phyloP scores from a whole-genome alignment of 805 yeast genomes.

The Komagataella pseudopastoris region DNA sequence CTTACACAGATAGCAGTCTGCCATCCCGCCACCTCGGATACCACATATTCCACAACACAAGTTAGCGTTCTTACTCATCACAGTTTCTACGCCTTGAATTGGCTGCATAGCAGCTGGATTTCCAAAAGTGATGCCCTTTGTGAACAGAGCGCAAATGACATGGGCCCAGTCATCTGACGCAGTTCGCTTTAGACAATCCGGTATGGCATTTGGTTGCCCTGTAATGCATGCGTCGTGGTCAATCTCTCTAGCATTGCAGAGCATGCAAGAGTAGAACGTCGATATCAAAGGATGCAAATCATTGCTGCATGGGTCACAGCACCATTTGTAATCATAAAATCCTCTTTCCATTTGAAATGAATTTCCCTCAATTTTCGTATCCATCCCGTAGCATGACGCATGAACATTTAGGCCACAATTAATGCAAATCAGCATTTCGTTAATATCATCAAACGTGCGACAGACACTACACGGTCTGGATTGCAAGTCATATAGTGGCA shows the following conservation, averaged over 20 bases:
- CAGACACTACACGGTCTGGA: constrained; percentile 47
- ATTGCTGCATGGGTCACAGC: constrained; percentile 70
- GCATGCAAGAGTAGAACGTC: constrained; percentile 44
- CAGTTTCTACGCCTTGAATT: constrained; percentile 21
- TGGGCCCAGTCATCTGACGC: constrained; percentile 66
- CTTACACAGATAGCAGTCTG: constrained; percentile 32
- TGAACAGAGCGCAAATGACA: constrained; percentile 52
- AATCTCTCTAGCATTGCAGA: constrained; percentile 47
- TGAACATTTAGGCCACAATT: constrained; percentile 65
- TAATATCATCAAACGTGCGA: constrained; percentile 20
- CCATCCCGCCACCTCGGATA: constrained; percentile 33
- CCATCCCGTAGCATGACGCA: constrained; percentile 51
- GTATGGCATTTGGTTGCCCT: constrained; percentile 26
- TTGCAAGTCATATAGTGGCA: constrained; percentile 9
- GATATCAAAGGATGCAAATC: constrained; percentile 46
- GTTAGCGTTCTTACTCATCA: constrained; percentile 17
- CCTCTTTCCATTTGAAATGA: constrained; percentile 2
- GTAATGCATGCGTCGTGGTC: constrained; percentile 30
- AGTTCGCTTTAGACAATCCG: constrained; percentile 64
- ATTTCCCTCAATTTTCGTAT: constrained; percentile 6
- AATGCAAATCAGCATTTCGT: constrained; percentile 38
- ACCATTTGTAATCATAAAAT: constrained; percentile 36
- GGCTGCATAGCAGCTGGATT: constrained; percentile 31
- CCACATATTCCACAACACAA: constrained; percentile 31
- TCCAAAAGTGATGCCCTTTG: constrained; percentile 29